Evolutionary conservation across 495 filamentous ascomycete species (phyloP).

Genomic region (Pyronema domesticum): DNA sequence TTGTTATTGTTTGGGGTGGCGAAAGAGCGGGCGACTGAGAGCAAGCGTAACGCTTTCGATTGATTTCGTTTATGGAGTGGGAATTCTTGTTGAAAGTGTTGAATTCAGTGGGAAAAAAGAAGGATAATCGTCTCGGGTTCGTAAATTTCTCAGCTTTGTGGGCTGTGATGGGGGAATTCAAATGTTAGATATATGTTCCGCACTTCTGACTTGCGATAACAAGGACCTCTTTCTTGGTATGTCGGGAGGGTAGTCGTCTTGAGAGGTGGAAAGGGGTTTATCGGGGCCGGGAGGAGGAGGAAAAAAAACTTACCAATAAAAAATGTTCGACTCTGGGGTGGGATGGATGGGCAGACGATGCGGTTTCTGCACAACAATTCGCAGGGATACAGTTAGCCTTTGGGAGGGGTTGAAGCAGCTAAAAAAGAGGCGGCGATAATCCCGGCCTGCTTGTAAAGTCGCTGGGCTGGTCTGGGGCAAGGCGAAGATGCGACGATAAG

Average conservation of each 20-base stretch:
- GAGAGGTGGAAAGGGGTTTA: slow-evolving; percentile 3
- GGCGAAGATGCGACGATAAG: too few relatives aligned
- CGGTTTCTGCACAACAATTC: neutral
- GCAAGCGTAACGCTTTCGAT: too few relatives aligned
- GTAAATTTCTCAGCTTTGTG: too few relatives aligned
- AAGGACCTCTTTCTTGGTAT: neutral
- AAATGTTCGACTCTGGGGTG: neutral
- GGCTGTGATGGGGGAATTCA: slow-evolving; percentile 17
- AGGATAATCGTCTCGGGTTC: too few relatives aligned
- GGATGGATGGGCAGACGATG: neutral
- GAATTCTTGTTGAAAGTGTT: too few relatives aligned
- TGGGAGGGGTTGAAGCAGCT: neutral
- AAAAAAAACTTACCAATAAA: slow-evolving; percentile 1
- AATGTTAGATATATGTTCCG: neutral
- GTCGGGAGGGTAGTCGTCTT: neutral
- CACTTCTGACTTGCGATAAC: too few relatives aligned
- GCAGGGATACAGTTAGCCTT: neutral
- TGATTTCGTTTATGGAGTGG: too few relatives aligned
- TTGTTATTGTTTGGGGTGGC: too few relatives aligned
- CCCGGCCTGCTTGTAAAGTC: neutral
- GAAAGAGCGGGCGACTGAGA: too few relatives aligned
- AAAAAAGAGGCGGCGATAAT: neutral
- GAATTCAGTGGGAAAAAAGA: too few relatives aligned
- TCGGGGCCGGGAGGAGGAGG: neutral
- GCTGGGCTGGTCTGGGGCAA: too few relatives aligned